Base-by-base conservation (phyloP, 1,284 basidiomycete species). In the Tylopilus sp. region DNA sequence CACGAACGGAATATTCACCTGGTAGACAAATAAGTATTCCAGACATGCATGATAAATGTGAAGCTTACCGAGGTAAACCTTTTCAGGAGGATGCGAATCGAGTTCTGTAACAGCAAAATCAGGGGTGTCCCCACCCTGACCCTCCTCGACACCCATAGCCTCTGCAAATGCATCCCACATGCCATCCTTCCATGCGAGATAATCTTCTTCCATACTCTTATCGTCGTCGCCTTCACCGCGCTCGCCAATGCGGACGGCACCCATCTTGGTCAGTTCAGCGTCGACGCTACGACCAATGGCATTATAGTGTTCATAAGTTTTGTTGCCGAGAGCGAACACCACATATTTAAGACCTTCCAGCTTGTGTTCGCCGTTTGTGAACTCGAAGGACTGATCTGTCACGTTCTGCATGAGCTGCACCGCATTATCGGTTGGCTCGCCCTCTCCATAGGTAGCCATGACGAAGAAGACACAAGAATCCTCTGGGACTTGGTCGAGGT, bases 121-220 rank as follows among this genome's bases (percentile, higher is more conserved):
- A 42, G 95, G 82, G n/a, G 89, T 81, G 63, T 98, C 96, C 51
- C 92, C 93, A 48, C 92, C 92, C 59, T 92, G 92, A 49, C 97
- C 96, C 70, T 98, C 96, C 69, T 98, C 94, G 49, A 97, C 91
- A 54, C 79, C 79, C 77, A 97, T 81, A 41, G 80, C 79, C 55
- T 78, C 70, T 25, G 92, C 80, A 53, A 99, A 92, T 6, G 84
- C 82, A 39, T 89, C 86, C 86, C 94, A 97, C 93, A 97, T 95
- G 60, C 77, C 80, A 67, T 99, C 96, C 71, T 99, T 99, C 96
- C 96, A 99, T 56, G 92, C 93, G n/a, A 99, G 80, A 68, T 98
- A 99, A 72, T 99, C 96, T 74, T 99, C 97, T 70, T 99, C 96
- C 92, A 99, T 96, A 65, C 90, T 94, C 77, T 97, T 97, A 72